These are phyloP conservation scores for Pyrenophora teres DNA, from an alignment of 2,329 filamentous ascomycete species.

Conservation along the genomic window DNA sequence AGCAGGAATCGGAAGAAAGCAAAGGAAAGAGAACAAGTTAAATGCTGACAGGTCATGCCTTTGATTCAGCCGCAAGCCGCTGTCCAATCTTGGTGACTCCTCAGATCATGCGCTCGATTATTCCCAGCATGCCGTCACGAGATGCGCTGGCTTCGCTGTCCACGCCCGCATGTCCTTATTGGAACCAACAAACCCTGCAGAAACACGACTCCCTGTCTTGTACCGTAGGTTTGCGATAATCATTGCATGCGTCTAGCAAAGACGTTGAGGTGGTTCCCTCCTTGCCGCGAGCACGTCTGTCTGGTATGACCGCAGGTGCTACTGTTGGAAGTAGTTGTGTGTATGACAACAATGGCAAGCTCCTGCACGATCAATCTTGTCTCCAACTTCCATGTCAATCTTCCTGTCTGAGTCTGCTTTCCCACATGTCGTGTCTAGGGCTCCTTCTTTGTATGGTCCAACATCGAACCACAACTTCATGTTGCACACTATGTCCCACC, in stretches of 20 bases:
- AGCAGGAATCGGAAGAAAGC: background rate
- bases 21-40: background rate
- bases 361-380: background rate
- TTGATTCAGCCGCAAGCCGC: background rate
- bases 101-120: constrained; percentile 23
- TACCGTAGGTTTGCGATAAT: too few species aligned
- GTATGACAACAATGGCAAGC: too few species aligned
- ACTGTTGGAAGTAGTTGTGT: too few species aligned
- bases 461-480: background rate
- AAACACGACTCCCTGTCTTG: background rate
- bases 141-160: constrained; percentile 28
- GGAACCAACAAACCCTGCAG: background rate
- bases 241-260: too few species aligned
- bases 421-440: background rate
- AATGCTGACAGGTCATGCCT: background rate
- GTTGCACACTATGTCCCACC: background rate
- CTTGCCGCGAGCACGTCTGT: too few species aligned
- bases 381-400: background rate
- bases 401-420: background rate
- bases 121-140: constrained; percentile 24
- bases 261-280: too few species aligned
- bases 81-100: constrained; percentile 12
- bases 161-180: constrained; percentile 1
- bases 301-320: too few species aligned
- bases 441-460: background rate